Evolutionary conservation across 176 grass and related monocot species (phyloP).

Genomic region (Ampelocalamus luodianensis): DNA sequence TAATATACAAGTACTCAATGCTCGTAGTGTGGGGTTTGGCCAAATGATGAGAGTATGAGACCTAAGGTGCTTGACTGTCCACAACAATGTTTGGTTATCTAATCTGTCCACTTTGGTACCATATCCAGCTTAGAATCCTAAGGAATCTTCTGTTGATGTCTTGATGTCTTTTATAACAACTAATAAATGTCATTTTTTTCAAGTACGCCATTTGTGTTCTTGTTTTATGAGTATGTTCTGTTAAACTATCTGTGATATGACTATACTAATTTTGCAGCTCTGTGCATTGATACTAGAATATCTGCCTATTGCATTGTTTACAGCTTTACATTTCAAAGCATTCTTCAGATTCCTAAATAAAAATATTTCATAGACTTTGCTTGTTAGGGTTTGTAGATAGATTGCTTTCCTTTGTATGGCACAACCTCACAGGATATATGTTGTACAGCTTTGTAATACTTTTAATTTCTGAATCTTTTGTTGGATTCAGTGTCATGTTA

Average conservation of each 20-base stretch:
- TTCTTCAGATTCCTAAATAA: constrained; percentile 6
- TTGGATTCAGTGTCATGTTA: constrained; percentile 38
- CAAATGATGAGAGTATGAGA: constrained; percentile 5
- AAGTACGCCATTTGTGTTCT: background rate
- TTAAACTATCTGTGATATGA: background rate
- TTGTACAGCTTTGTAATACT: background rate
- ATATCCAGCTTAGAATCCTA: constrained; percentile 3
- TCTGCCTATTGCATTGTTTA: background rate
- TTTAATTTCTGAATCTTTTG: constrained; percentile 14
- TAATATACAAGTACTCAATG: constrained; percentile 9
- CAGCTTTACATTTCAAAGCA: constrained; percentile 24
- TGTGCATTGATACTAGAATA: background rate
- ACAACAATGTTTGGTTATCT: constrained; percentile 11
- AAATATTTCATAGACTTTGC: constrained; percentile 3
- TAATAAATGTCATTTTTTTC: background rate
- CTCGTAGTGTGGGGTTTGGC: constrained; percentile 11
- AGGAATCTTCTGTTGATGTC: constrained; percentile 4
- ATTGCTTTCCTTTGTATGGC: background rate
- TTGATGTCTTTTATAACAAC: background rate
- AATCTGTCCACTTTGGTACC: constrained; percentile 9
- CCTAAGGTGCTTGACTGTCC: background rate
- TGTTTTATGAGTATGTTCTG: background rate
- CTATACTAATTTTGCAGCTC: background rate
- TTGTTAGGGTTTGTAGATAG: constrained; percentile 3
- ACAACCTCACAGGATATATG: background rate